Evolutionary conservation across 1,284 basidiomycete genomes (phyloP), one percentile per base, ranked within the genome.

Genomic region (Inonotus obliquus): DNA sequence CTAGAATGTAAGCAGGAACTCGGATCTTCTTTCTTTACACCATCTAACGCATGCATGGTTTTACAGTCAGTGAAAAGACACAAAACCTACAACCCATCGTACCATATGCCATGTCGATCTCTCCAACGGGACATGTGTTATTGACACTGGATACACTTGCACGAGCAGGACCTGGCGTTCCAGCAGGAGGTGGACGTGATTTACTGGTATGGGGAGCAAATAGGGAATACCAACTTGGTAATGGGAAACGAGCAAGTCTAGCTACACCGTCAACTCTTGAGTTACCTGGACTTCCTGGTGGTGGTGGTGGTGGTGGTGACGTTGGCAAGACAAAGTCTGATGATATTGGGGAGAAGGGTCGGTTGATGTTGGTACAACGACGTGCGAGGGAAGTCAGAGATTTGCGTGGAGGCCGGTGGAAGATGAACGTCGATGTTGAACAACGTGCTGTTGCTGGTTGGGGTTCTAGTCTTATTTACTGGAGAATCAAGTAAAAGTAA

Each of bases 191-290:
- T 1, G 83, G 85, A 25, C 80, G 80, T 58, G 89, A 91, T 71
- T 73, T 90, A 54, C 70, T 87, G 54, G 79, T 78, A 2, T 90
- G 87, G 86, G 87, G 89, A 10, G 80, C 80, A 61, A 91, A 90
- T 67, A 79, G 83, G 49, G 83, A 89, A 51, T 90, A 84, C 67
- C 91, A 96, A 73, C 81, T 96, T 5, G 96, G 95, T 4, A 95
- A 87, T 64, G 92, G 92, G 45, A 93, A 89, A 72, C 83, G 88
- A 60, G 81, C 86, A 4, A 93, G 89, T 69, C 69, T 88, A 7
- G 81, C 91, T 0, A 76, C 85, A 14, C 94, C 96, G 0, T 80
- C 82, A 17, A 75, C 76, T 23, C 72, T 88, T 62, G 75, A 79
- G 61, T 73, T 74, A n/a, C 72, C 76, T 1, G 81, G 49, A 21